A percentile compares a stretch with the other conserved stretches of the same genome.
phyloP scores from a whole-genome alignment of 2,329 filamentous ascomycete species.

The Camptophora hylomeconis region DNA sequence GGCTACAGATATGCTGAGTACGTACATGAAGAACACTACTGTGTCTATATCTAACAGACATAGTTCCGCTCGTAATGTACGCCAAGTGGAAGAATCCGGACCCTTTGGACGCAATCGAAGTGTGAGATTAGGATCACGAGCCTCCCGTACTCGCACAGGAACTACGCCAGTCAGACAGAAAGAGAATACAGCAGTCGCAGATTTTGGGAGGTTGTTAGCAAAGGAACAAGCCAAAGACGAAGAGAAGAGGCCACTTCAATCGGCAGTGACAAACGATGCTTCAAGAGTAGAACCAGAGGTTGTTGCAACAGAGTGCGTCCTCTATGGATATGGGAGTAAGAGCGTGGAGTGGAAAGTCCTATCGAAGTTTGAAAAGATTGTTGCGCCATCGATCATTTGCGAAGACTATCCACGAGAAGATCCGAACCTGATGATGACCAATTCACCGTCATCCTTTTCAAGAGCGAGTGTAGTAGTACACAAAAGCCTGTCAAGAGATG shows the following conservation, averaged over 20 bases:
- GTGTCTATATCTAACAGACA: conserved; percentile 6
- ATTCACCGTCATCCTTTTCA: conserved; percentile 24
- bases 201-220: conserved; percentile 32
- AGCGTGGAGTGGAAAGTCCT: conserved; percentile 67
- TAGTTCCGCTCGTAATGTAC: conserved; percentile 36
- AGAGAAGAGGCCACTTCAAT: conserved; percentile 9
- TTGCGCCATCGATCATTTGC: conserved; percentile 55
- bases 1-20: conserved; percentile 49
- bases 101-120: conserved; percentile 44
- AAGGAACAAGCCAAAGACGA: conserved; percentile 31
- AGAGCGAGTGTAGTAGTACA: conserved; percentile 43
- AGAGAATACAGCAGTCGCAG: conserved; percentile 40
- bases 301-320: conserved; percentile 60
- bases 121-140: conserved; percentile 30
- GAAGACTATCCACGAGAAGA: conserved; percentile 86
- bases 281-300: conserved; percentile 25
- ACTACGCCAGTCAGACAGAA: conserved; percentile 39
- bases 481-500: conserved; percentile 51
- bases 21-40: conserved; percentile 19
- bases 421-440: conserved; percentile 57
- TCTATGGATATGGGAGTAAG: conserved; percentile 69
- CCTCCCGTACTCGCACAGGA: conserved; percentile 43
- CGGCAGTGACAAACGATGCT: conserved; percentile 7
- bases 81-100: conserved; percentile 46
- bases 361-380: conserved; percentile 70